These are phyloP conservation scores for Begonia fuchsioides DNA, from an alignment of 306 rosid genomes.

Conservation along the genomic window DNA sequence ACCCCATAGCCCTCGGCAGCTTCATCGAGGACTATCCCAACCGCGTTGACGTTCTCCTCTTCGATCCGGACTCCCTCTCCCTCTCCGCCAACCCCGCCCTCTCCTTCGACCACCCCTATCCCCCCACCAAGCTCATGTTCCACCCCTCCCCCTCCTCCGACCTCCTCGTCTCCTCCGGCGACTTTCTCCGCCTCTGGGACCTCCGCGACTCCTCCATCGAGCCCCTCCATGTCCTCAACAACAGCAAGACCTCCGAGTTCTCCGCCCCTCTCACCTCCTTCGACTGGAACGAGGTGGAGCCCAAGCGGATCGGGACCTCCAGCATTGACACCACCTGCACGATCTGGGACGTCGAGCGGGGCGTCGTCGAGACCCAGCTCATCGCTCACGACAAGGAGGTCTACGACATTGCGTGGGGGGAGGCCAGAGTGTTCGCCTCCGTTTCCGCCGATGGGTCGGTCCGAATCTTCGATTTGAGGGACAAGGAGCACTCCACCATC, in stretches of 20 bases:
- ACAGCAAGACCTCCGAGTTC: constrained; percentile 72
- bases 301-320: constrained; percentile 67
- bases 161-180: constrained; percentile 57
- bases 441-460: constrained; percentile 97
- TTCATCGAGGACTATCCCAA: constrained; percentile 72
- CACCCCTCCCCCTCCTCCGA: constrained; percentile 38
- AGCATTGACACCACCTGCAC: constrained; percentile 96
- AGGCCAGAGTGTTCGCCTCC: constrained; percentile 80
- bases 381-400: constrained; percentile 97
- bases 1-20: constrained; percentile 70
- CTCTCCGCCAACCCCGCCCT: constrained; percentile 40
- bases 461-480: constrained; percentile 73
- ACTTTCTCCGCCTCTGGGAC: constrained; percentile 96
- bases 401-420: constrained; percentile 93
- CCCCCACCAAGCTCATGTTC: constrained; percentile 95
- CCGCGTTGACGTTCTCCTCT: constrained; percentile 76
- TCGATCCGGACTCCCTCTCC: constrained; percentile 55
- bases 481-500: constrained; percentile 89
- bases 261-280: constrained; percentile 91
- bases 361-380: constrained; percentile 81
- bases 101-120: constrained; percentile 92
- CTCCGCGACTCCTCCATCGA: constrained; percentile 49
- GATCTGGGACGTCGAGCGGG: constrained; percentile 72
- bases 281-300: constrained; percentile 93
- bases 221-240: constrained; percentile 59